phyloP scores from a whole-genome alignment of 129 eudicot genomes.

The Silybum marianum region DNA sequence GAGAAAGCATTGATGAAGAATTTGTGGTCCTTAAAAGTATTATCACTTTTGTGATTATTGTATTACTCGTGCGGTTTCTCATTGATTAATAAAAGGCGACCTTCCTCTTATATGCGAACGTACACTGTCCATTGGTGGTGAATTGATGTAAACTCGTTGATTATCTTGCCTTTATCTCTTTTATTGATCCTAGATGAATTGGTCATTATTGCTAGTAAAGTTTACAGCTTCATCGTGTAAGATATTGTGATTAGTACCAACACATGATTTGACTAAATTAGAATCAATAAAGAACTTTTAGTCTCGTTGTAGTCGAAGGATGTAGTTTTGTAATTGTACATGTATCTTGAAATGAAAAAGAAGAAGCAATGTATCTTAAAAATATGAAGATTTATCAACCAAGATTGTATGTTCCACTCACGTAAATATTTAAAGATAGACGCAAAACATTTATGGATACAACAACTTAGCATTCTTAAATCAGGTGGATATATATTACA shows the following conservation, averaged over 20 bases:
- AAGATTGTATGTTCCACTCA: no score
- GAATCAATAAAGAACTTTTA: no score
- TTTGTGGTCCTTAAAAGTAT: background rate
- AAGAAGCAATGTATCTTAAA: no score
- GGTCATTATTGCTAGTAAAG: background rate
- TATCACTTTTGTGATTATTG: background rate
- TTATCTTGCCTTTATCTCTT: background rate
- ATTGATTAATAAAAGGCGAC: background rate
- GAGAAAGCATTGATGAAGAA: background rate
- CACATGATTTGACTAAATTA: background rate
- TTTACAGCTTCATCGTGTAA: background rate
- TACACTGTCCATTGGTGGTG: background rate
- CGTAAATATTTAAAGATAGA: background rate
- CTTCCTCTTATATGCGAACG: background rate
- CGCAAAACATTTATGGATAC: background rate
- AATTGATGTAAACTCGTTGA: background rate
- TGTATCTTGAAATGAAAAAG: background rate
- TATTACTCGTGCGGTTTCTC: background rate
- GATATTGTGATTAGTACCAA: background rate
- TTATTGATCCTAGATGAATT: background rate
- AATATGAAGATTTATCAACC: background rate
- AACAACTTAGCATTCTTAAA: background rate
- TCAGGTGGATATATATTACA: background rate
- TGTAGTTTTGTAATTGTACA: background rate
- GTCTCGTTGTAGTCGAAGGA: background rate